These are phyloP conservation scores for Ulmus americana DNA, from an alignment of 331 rosid genomes.

Conservation along the genomic window DNA sequence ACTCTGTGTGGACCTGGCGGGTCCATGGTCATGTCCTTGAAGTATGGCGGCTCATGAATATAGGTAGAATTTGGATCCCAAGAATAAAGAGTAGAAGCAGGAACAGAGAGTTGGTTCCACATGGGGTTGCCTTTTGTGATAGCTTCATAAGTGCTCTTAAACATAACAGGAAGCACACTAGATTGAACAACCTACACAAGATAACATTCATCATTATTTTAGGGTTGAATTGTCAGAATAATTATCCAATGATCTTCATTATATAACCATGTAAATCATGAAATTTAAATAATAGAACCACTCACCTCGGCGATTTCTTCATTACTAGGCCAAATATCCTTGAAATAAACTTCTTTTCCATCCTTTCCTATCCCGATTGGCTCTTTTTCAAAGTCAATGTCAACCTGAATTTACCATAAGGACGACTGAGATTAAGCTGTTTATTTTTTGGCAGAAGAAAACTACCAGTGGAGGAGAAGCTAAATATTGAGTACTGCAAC, in stretches of 20 bases:
- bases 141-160: slow-evolving; percentile 67
- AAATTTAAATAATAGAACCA: not conserved
- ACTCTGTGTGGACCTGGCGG: slow-evolving; percentile 75
- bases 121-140: slow-evolving; percentile 72
- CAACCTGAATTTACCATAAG: slow-evolving; percentile 44
- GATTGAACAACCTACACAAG: slow-evolving; percentile 66
- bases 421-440: not conserved
- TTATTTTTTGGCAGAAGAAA: not conserved
- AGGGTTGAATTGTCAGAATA: not conserved
- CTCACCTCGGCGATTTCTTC: slow-evolving; percentile 76
- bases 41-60: slow-evolving; percentile 89
- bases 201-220: slow-evolving; percentile 10
- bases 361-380: slow-evolving; percentile 80
- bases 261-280: not conserved
- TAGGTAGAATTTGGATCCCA: slow-evolving; percentile 84
- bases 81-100: slow-evolving; percentile 51
- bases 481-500: not conserved
- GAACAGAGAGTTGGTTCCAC: slow-evolving; percentile 71
- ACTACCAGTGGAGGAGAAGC: too few species aligned
- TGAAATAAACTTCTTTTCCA: slow-evolving; percentile 61
- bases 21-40: slow-evolving; percentile 72
- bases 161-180: slow-evolving; percentile 76
- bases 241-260: not conserved
- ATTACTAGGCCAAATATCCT: slow-evolving; percentile 77
- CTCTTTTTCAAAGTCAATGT: slow-evolving; percentile 79